Evolutionary conservation across 139 green algal species (phyloP).

Genomic region (Chlamydomonas schloesseri): DNA sequence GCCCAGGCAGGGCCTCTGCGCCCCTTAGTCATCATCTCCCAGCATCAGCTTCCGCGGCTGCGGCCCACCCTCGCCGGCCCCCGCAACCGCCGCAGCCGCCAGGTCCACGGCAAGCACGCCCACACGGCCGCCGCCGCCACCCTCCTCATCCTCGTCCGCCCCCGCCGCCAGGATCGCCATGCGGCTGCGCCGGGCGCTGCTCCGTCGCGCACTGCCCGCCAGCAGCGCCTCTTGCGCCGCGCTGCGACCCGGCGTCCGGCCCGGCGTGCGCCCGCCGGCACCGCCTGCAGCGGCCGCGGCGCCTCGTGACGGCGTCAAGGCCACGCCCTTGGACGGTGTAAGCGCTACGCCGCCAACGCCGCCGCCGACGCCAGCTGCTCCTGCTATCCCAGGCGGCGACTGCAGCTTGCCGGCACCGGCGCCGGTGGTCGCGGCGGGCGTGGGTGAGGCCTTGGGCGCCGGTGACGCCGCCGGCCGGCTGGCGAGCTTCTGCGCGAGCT

Average conservation of each 20-base stretch:
- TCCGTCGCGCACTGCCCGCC: slow-evolving; percentile 13
- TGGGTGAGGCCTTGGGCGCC: background rate
- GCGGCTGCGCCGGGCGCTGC: slow-evolving; percentile 6
- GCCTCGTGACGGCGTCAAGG: too few species aligned
- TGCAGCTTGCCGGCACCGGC: too few species aligned
- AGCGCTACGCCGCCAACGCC: too few species aligned
- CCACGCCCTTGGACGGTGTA: too few species aligned
- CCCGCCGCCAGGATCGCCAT: too few species aligned
- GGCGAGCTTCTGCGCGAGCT: slow-evolving; percentile 23
- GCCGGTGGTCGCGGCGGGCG: too few species aligned
- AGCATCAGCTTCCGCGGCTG: background rate
- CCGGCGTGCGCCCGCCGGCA: background rate
- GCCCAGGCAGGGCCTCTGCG: background rate
- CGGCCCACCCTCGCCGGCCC: background rate
- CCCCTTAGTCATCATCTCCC: too few species aligned
- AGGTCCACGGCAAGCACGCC: background rate
- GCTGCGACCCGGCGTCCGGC: slow-evolving; percentile 14
- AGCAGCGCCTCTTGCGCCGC: slow-evolving; percentile 35
- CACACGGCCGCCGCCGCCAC: too few species aligned
- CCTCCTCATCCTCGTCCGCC: background rate
- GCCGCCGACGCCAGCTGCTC: too few species aligned
- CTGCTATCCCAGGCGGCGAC: too few species aligned
- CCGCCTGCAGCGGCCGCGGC: background rate
- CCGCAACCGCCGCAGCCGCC: background rate
- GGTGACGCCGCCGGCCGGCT: background rate